Evolutionary conservation across 306 rosid genomes (phyloP).

Genomic region (Hylodesmum podocarpum): DNA sequence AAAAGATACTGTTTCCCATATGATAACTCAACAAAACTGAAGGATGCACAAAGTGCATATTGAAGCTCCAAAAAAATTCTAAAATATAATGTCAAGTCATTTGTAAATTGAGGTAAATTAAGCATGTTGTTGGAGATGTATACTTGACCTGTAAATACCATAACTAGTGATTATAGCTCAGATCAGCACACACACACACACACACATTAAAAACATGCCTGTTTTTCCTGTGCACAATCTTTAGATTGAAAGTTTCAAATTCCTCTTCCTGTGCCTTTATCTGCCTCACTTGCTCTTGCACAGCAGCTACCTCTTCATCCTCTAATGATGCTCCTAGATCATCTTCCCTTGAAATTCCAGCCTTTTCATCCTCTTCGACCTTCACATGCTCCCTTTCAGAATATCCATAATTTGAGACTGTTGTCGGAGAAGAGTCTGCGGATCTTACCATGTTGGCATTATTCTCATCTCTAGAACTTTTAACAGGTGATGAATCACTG

Average conservation of each 20-base stretch:
- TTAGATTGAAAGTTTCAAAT: slow-evolving; percentile 85
- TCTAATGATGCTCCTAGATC: slow-evolving; percentile 67
- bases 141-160: neutral
- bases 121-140: neutral
- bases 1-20: neutral
- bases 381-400: slow-evolving; percentile 62
- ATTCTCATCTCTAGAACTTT: slow-evolving; percentile 63
- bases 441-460: slow-evolving; percentile 53
- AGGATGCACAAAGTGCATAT: neutral
- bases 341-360: slow-evolving; percentile 56
- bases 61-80: neutral
- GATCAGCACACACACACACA: neutral
- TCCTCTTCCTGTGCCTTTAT: slow-evolving; percentile 89
- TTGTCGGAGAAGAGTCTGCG: slow-evolving; percentile 66
- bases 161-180: slow-evolving; percentile 15
- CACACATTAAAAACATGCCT: slow-evolving; percentile 44
- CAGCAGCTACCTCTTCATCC: slow-evolving; percentile 89
- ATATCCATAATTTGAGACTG: slow-evolving; percentile 75
- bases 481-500: slow-evolving; percentile 68
- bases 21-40: neutral
- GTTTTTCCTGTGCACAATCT: slow-evolving; percentile 91
- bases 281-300: slow-evolving; percentile 92
- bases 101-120: slow-evolving; percentile 1
- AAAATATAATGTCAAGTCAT: neutral
- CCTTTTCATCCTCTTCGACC: slow-evolving; percentile 64